Evolutionary conservation across 768 basidiomycete species (phyloP), one percentile per base, ranked within the genome.

Genomic region (Lactarius vividus): DNA sequence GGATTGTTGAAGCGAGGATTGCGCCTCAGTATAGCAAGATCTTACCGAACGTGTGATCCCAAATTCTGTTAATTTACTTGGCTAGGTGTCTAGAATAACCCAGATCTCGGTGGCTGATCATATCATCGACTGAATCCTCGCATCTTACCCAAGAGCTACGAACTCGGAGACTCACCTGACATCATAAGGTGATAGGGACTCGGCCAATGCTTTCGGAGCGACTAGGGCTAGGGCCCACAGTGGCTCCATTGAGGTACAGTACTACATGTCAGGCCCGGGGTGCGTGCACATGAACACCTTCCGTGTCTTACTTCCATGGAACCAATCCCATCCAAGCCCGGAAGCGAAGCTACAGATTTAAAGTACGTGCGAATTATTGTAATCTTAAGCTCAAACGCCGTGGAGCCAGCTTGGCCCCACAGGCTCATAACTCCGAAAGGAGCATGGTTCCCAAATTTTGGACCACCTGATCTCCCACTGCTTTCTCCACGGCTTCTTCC

Each of bases 401-500:
- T 49, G 15, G n/a, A n/a, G 31, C 10, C 28, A 20, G 31, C 56
- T 40, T 42, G 29, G 33, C 26, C 20, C 8, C 31, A 57, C 61
- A 61, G 52, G 37, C 66, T 78, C 84, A 95, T 72, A 97, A 80
- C 80, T 98, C 95, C 63, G 94, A 93, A 68, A 97, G 82, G 67
- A 98, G 82, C 88, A 96, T 96, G 71, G 94, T 96, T 46, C 92
- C 96, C 68, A 98, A 77, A 74, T 91, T 96, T 79, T 97, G 96
- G 52, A 95, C 90, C 61, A 98, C 94, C 77, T 98, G 96, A 77
- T 97, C 89, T 3, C 94, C 95, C 88, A 99, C 98, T 1, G 96
- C 95, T 77, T 91, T 94, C 79, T 98, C 97, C 7, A 98, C 97
- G 33, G 92, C 91, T 78, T 98, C 97, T 72, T 96, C 95, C 69